Percentiles rank a stretch among this genome's conserved stretches.
These are phyloP conservation scores for Polyporus arcularius DNA, from an alignment of 768 basidiomycete genomes.

Conservation along the genomic window DNA sequence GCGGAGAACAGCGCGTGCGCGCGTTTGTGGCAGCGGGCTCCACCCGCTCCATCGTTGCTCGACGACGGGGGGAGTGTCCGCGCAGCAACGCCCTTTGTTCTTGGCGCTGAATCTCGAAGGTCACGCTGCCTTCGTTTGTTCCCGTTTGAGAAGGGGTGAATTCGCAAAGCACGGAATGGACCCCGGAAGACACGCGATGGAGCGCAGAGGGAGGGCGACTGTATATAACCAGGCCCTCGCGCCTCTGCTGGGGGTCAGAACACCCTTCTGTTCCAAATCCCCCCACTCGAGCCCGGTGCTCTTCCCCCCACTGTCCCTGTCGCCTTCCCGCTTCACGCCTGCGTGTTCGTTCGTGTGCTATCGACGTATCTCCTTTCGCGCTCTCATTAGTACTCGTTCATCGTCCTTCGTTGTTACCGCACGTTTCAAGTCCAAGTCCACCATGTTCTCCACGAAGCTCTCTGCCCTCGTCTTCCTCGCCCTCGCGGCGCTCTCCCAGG, in stretches of 20 bases:
- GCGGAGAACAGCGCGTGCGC: not conserved
- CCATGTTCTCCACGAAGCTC: conserved; percentile 19
- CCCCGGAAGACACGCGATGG: not conserved
- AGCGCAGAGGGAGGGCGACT: not conserved
- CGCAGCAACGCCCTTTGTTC: conserved; percentile 2
- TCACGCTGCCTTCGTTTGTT: not conserved
- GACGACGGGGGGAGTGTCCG: conserved; percentile 14
- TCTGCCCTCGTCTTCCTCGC: conserved; percentile 22
- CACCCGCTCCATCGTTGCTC: conserved; percentile 18
- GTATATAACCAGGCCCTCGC: not conserved
- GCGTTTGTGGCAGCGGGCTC: not conserved
- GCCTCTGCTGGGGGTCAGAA: conserved; percentile 10
- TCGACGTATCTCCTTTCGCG: not conserved
- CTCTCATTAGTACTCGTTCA: not conserved
- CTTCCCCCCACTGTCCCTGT: not conserved
- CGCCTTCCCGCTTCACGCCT: not conserved
- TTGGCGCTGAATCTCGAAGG: too few relatives aligned
- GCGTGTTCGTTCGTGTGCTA: conserved; percentile 7
- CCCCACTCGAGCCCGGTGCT: conserved; percentile 21
- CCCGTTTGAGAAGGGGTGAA: too few relatives aligned
- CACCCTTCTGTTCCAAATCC: conserved; percentile 3
- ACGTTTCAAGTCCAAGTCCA: not conserved
- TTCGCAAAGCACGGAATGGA: not conserved
- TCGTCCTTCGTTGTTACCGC: conserved; percentile 1
- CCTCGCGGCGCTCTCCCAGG: conserved; percentile 15